These are phyloP conservation scores for Ceratopteris richardii DNA, from an alignment of 75 land plant genomes.

Conservation along the genomic window DNA sequence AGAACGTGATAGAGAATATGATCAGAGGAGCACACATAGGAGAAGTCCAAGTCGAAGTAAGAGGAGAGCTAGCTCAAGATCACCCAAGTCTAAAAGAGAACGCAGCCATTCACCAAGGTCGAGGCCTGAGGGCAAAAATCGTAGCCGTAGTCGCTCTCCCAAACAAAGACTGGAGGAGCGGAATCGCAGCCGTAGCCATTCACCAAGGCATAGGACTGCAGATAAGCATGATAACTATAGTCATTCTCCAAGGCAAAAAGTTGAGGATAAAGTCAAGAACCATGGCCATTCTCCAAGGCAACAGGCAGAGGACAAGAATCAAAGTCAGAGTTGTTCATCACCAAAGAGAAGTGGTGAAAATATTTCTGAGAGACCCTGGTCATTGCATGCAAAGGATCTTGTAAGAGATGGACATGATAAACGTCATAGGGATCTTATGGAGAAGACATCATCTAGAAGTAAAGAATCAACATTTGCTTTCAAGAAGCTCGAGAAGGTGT, in stretches of 20 bases:
- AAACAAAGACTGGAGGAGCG: constrained; percentile 33
- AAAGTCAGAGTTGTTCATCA: constrained; percentile 2
- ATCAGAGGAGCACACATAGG: constrained; percentile 34
- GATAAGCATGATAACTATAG: constrained; percentile 18
- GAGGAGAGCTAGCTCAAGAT: constrained; percentile 41
- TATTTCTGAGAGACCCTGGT: too few species aligned
- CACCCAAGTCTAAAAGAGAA: constrained; percentile 43
- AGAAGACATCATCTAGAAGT: background rate
- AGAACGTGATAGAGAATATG: constrained; percentile 16
- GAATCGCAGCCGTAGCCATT: constrained; percentile 28
- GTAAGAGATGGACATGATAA: background rate
- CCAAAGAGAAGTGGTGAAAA: too few species aligned
- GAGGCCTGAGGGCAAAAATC: constrained; percentile 15
- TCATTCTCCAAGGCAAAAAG: constrained; percentile 5
- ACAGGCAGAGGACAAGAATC: constrained; percentile 4
- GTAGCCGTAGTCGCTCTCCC: constrained; percentile 28
- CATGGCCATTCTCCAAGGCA: constrained; percentile 7
- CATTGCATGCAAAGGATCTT: too few species aligned
- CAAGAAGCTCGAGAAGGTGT: background rate
- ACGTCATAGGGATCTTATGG: background rate
- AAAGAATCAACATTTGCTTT: constrained; percentile 1
- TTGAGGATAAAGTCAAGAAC: constrained; percentile 3
- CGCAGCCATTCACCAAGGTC: constrained; percentile 35
- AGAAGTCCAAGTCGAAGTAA: constrained; percentile 35
- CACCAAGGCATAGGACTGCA: constrained; percentile 12